Base-by-base conservation (phyloP, 108 stramenopile genomes). In the Mayamaea pseudoterrestris region DNA sequence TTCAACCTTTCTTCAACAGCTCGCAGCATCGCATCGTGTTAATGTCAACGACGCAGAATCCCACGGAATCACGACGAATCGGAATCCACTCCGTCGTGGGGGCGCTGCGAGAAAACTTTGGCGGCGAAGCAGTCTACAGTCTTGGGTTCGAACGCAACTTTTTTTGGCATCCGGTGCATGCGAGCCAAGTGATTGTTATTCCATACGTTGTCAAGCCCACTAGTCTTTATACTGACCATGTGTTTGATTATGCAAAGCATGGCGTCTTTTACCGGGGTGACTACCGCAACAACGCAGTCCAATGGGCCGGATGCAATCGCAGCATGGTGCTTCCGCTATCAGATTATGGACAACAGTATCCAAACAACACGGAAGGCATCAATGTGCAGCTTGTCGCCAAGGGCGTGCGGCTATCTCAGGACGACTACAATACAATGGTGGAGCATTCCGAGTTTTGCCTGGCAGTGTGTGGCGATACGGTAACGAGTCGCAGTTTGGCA, bases 401-500 rank as follows among this genome's bases (percentile, higher is more conserved):
- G n/a, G n/a, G n/a, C n/a, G n/a, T n/a, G 5, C 50, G 68, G 13
- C 13, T 65, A 5, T 2, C 44, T 1, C 64, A 71, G 26, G 5
- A 35, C 27, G 47, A 44, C 24, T 66, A 71, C 55, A 71, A 71
- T 28, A 27, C 21, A n/a, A 37, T 30, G 0, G 64, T 73, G 66
- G 11, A 13, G 24, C 44, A 51, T 12, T 55, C 49, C 24, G 66
- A 68, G 16, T 73, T 47, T 32, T 73, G 71, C 37, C 42, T 73
- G 18, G 50, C 68, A 23, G 32, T 73, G 0, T 73, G 71, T 55
- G 71, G 71, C 8, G 71, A 73, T 42, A 68, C 71, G 24, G 66
- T 66, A 0, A 50, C 55, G 8, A 68, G 66, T 5, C 47, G 71
- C 9, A 52, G 39, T 27, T 53, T 73, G 34, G 41, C 57, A 4